A percentile compares a stretch with the other conserved stretches of the same genome.
phyloP scores from a whole-genome alignment of 345 rosid genomes.

The Garcia nutans region DNA sequence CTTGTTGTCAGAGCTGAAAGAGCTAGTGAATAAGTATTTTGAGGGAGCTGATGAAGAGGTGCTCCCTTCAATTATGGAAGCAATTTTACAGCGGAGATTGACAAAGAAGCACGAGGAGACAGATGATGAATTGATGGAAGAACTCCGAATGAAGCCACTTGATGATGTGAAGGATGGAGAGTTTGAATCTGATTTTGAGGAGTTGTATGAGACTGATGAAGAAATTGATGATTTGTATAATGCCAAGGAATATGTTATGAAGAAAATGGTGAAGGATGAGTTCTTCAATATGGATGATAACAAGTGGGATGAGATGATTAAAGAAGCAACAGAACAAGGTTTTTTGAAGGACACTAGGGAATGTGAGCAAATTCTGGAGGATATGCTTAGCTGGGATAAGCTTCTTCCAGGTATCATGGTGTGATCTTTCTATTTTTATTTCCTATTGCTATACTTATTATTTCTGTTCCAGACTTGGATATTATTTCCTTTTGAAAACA shows the following conservation, averaged over 20 bases:
- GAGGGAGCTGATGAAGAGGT: constrained; percentile 65
- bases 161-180: constrained; percentile 58
- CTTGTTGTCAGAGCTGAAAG: constrained; percentile 54
- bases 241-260: constrained; percentile 46
- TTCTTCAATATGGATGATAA: constrained; percentile 72
- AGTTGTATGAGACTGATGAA: constrained; percentile 55
- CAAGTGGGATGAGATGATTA: constrained; percentile 84
- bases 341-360: constrained; percentile 64
- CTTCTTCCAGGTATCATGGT: constrained; percentile 71
- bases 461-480: constrained; percentile 35
- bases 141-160: constrained; percentile 42
- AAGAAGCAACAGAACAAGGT: constrained; percentile 61
- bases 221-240: constrained; percentile 73
- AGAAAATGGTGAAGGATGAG: constrained; percentile 60
- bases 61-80: constrained; percentile 62
- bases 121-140: constrained; percentile 64
- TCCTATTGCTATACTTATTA: constrained; percentile 29
- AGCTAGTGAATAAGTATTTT: constrained; percentile 63
- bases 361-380: constrained; percentile 82
- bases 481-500: constrained; percentile 11
- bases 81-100: constrained; percentile 60
- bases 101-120: constrained; percentile 61
- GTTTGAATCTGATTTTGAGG: constrained; percentile 78
- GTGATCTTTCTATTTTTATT: constrained; percentile 17
- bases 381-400: constrained; percentile 86